Evolutionary conservation across 129 eudicot species (phyloP).

Genomic region (Flaveria linearis): DNA sequence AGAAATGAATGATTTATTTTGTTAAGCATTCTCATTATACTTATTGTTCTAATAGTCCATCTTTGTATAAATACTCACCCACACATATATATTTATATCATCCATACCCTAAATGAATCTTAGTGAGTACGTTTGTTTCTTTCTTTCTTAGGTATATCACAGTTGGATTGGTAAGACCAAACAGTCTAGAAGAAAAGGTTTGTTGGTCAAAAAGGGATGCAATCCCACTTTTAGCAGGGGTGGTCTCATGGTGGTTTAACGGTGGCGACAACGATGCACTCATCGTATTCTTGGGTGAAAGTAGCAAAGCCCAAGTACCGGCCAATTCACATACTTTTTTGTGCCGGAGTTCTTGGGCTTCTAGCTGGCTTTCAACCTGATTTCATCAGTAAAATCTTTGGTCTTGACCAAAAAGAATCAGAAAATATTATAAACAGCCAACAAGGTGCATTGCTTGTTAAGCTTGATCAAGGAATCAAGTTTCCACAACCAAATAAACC

Average conservation of each 20-base stretch:
- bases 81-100: no score
- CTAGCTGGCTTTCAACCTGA: constrained; percentile 47
- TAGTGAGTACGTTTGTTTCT: no score
- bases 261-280: constrained; percentile 40
- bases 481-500: constrained; percentile 37
- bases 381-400: constrained; percentile 34
- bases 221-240: constrained; percentile 46
- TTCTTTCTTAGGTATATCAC: constrained; percentile 40
- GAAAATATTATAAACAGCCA: constrained; percentile 35
- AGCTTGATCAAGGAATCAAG: constrained; percentile 27
- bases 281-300: constrained; percentile 53
- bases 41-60: no score
- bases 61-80: no score
- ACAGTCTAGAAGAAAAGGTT: constrained; percentile 36
- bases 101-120: no score
- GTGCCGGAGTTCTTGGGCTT: constrained; percentile 40
- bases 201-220: constrained; percentile 52
- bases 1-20: no score
- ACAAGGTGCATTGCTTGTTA: constrained; percentile 27
- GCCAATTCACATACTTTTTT: constrained; percentile 45
- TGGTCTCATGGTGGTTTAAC: constrained; percentile 68
- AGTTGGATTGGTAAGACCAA: constrained; percentile 50
- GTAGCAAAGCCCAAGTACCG: constrained; percentile 41
- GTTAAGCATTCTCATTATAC: no score
- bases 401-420: constrained; percentile 23